These are phyloP conservation scores for Cornus controversa DNA, from an alignment of 148 eudicot species.

Conservation along the genomic window DNA sequence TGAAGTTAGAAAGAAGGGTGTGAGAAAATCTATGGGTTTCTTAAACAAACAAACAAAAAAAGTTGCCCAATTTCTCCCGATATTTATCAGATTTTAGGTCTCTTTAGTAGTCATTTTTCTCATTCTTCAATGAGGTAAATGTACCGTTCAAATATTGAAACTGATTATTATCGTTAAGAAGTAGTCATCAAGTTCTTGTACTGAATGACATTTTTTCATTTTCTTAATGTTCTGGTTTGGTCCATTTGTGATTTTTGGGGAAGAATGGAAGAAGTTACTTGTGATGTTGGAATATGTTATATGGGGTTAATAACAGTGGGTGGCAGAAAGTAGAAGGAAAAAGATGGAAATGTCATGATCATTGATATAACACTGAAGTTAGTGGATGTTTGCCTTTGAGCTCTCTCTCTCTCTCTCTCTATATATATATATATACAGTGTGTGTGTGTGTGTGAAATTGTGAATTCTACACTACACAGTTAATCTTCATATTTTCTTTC, in stretches of 20 bases:
- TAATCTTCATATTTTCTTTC: neutral
- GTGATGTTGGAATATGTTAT: neutral
- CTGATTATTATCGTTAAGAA: neutral
- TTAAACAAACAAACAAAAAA: conserved; percentile 6
- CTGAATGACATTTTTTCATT: conserved; percentile 10
- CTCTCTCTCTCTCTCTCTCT: too few species aligned
- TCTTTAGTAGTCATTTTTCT: neutral
- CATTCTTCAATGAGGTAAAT: neutral
- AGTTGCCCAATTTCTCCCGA: conserved; percentile 9
- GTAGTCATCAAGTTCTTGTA: neutral
- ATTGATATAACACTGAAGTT: conserved; percentile 14
- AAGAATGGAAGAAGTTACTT: conserved; percentile 10
- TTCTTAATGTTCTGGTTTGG: conserved; percentile 4
- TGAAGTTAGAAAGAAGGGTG: conserved; percentile 11
- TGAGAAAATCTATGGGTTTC: conserved; percentile 14
- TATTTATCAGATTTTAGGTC: conserved; percentile 5
- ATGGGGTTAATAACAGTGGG: conserved; percentile 13
- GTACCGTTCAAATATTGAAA: conserved; percentile 4
- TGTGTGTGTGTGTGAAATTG: too few species aligned
- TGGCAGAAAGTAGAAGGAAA: neutral
- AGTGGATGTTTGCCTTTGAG: neutral
- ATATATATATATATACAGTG: too few species aligned
- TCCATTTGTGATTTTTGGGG: conserved; percentile 10
- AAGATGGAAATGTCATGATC: neutral
- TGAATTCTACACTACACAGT: too few species aligned